Conservation (phyloP, 306 rosid genomes). For the Quercus parvula region DNA sequence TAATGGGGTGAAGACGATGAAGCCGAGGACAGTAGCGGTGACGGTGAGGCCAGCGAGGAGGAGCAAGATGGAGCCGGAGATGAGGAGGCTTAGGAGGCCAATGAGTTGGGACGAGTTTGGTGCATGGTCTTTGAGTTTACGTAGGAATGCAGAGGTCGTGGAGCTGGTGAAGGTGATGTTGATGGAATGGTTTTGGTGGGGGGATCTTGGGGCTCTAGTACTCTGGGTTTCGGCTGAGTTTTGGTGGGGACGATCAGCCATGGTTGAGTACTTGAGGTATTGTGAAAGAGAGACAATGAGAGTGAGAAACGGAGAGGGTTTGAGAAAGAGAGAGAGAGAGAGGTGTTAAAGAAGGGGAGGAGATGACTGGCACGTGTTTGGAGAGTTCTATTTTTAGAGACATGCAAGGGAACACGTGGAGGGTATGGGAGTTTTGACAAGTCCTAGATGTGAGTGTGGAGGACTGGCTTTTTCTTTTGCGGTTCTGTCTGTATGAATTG, state of each 20-base stretch:
- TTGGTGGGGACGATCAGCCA: slow-evolving; percentile 50
- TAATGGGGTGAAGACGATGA: slow-evolving; percentile 51
- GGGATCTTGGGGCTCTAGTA: slow-evolving; percentile 3
- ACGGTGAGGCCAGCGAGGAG: slow-evolving; percentile 53
- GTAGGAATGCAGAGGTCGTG: slow-evolving; percentile 23
- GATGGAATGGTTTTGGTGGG: neutral
- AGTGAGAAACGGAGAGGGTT: neutral
- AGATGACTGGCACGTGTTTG: slow-evolving; percentile 26
- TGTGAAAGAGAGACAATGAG: neutral
- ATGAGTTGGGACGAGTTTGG: slow-evolving; percentile 58
- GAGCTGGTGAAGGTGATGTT: no score
- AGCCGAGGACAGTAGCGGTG: slow-evolving; percentile 28
- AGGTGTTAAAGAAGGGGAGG: neutral
- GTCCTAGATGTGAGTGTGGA: slow-evolving; percentile 11
- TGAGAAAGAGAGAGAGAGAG: neutral
- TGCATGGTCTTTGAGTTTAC: slow-evolving; percentile 33
- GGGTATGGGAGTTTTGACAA: neutral
- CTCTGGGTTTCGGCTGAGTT: slow-evolving; percentile 23
- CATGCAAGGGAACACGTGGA: slow-evolving; percentile 66
- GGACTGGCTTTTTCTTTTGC: slow-evolving; percentile 24
- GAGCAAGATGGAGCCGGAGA: slow-evolving; percentile 53
- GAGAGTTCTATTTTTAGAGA: slow-evolving; percentile 12
- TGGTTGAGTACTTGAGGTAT: slow-evolving; percentile 10
- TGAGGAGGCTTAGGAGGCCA: slow-evolving; percentile 46
- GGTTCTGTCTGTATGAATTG: neutral